phyloP scores from a whole-genome alignment of 2,329 filamentous ascomycete genomes.

The Xylaria sp. region DNA sequence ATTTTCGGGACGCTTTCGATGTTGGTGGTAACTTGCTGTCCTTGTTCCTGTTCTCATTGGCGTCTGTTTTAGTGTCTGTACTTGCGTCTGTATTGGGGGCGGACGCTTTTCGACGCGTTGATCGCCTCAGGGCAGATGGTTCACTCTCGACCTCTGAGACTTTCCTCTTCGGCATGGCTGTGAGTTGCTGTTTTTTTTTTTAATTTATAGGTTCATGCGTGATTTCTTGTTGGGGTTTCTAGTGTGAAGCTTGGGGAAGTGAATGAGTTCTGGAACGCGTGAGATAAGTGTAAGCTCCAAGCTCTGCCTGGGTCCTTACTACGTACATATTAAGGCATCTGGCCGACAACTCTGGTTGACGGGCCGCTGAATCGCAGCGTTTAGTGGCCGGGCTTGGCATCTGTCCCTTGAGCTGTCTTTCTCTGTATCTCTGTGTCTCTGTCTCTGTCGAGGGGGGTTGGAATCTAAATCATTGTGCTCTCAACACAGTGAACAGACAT shows the following conservation, averaged over 20 bases:
- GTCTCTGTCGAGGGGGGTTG: too few relatives aligned
- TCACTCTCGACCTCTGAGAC: slow-evolving; percentile 30
- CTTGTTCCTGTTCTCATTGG: slow-evolving; percentile 6
- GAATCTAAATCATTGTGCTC: not conserved
- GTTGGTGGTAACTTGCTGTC: not conserved
- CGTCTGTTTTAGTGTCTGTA: slow-evolving; percentile 3
- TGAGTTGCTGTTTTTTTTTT: not conserved
- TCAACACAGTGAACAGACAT: not conserved
- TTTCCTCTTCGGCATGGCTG: slow-evolving; percentile 38
- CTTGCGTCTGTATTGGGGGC: not conserved
- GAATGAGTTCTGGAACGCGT: not conserved
- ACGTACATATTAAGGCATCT: too few relatives aligned
- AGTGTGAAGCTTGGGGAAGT: not conserved
- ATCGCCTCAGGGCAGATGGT: slow-evolving; percentile 31
- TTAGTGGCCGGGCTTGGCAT: too few relatives aligned
- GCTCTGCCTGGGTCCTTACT: not conserved
- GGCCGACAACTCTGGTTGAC: slow-evolving; percentile 14
- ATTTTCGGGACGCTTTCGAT: not conserved
- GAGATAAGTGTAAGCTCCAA: not conserved
- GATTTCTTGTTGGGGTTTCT: not conserved
- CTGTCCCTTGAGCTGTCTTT: not conserved
- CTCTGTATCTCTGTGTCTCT: not conserved
- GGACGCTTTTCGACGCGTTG: slow-evolving; percentile 37
- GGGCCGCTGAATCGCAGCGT: slow-evolving; percentile 17
- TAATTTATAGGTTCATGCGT: not conserved